Conservation (phyloP, 306 rosid genomes). For the Fagus sylvatica region DNA sequence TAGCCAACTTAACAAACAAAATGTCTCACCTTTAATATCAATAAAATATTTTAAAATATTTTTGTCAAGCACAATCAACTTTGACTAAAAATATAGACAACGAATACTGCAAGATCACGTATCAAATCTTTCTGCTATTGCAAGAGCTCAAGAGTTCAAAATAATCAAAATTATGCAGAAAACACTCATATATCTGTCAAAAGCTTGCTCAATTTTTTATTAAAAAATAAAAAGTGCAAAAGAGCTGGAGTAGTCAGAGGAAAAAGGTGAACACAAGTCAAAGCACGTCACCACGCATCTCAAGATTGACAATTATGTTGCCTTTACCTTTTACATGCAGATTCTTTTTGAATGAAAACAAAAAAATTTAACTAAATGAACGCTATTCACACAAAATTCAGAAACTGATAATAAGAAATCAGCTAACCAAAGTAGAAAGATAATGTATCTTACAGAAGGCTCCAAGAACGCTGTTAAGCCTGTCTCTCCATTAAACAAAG, state of each 20-base stretch:
- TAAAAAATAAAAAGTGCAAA: neutral
- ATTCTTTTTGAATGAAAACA: neutral
- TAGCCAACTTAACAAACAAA: neutral
- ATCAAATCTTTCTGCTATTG: slow-evolving; percentile 4
- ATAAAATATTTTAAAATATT: neutral
- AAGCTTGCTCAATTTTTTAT: too few species aligned
- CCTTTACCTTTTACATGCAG: neutral
- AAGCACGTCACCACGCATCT: neutral
- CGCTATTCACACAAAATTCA: neutral
- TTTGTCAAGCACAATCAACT: neutral
- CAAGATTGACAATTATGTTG: neutral
- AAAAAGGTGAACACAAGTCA: neutral
- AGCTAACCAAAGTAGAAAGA: slow-evolving; percentile 12
- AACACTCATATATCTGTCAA: neutral
- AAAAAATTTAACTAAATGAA: slow-evolving; percentile 17
- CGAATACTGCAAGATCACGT: neutral
- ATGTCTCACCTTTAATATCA: neutral
- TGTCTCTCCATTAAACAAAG: slow-evolving; percentile 88
- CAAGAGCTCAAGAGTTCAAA: slow-evolving; percentile 12
- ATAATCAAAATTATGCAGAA: neutral
- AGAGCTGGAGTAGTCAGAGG: neutral
- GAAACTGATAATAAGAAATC: slow-evolving; percentile 1
- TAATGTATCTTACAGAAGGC: slow-evolving; percentile 78
- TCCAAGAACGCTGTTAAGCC: slow-evolving; percentile 94
- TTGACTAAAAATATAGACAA: neutral